Evolutionary conservation across 192 early-diverging fungal genomes (phyloP).

Genomic region (Backusella sp.): DNA sequence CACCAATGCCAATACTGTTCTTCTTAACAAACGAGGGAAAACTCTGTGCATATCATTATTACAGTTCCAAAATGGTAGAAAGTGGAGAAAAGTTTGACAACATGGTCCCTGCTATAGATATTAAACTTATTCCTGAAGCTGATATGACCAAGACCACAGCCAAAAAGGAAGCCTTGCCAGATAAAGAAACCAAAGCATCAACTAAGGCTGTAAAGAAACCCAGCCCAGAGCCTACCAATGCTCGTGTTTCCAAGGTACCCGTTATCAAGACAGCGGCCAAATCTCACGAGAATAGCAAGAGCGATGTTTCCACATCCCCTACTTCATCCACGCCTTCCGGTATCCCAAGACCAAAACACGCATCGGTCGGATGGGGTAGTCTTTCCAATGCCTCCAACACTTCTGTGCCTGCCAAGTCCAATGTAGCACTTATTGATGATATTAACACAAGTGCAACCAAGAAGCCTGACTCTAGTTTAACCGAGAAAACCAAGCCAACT

Average conservation of each 20-base stretch:
- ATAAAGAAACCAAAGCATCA: background rate
- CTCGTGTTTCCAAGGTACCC: background rate
- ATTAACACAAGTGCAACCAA: background rate
- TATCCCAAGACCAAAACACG: background rate
- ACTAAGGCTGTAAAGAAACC: background rate
- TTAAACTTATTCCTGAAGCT: background rate
- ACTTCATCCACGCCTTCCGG: background rate
- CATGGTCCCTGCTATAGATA: background rate
- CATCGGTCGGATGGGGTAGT: background rate
- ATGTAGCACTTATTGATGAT: background rate
- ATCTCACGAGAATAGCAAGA: background rate
- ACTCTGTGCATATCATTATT: background rate
- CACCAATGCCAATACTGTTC: background rate
- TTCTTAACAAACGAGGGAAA: background rate
- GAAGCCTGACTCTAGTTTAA: background rate
- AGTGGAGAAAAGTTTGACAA: background rate
- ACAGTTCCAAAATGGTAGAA: background rate
- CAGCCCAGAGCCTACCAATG: background rate
- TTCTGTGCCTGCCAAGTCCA: background rate
- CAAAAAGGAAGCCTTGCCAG: background rate
- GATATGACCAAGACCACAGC: background rate
- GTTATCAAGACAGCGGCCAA: background rate
- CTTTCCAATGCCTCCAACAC: background rate
- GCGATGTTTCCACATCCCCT: background rate
- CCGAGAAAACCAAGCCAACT: background rate